Base-by-base conservation (phyloP, 2,329 filamentous ascomycete genomes). In the Cladophialophora yegresii region DNA sequence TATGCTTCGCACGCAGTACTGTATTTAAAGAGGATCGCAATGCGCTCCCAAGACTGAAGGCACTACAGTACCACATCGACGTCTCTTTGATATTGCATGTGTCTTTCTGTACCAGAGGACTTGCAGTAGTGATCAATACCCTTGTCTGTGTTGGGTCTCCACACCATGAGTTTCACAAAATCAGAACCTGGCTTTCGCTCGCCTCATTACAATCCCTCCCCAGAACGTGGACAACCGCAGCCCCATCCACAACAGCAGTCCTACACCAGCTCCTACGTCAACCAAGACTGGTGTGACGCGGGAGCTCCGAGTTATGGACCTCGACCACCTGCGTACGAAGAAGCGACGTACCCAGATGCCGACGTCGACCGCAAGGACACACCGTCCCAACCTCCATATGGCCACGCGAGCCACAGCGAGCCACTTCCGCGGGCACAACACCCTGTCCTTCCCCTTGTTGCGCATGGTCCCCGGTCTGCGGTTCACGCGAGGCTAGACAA, bases 401-500 rank as follows among this genome's bases (percentile, higher is more conserved):
- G 4, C 47, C 40, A 23, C 45, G 10, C 54, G 16, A n/a, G 4
- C 32, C 33, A 40, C 8, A 12, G 5, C 33, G 33, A 20, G 20
- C 9, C 12, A 33, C 51, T 33, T 16, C 23, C 13, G 28, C 36
- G n/a, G 36, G 4, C 36, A 43, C 36, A 36, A 10, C 28, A 6
- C 26, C 26, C 26, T 28, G 3, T 6, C 3, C 26, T 28, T 28
- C 26, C 26, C 26, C 26, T 28, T 28, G 3, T 28, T 3, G 6
- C 3, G 26, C 26, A 3, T 6, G 6, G 10, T 20, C 7, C 28
- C 26, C 28, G 8, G 32, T 26, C 54, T 12, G 43, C 54, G 12
- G n/a, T n/a, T n/a, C n/a, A n/a, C n/a, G 10, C 51, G n/a, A 45
- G 22, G 13, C 23, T 53, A 22, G 40, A 10, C 6, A 66, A 66